Base-by-base conservation (phyloP, 2,329 filamentous ascomycete species). In the Fusarium sp. region DNA sequence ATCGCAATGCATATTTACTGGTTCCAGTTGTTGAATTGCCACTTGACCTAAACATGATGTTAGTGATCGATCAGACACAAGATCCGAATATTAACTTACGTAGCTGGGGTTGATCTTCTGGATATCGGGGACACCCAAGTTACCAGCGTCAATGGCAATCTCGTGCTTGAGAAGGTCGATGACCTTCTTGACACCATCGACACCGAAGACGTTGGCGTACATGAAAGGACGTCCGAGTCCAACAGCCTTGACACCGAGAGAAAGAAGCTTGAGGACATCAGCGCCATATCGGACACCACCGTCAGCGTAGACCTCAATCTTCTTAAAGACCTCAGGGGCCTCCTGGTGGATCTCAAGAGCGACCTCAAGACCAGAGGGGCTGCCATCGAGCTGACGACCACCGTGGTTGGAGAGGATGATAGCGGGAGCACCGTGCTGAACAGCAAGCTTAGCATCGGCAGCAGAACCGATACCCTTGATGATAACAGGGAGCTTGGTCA, bases 161-260 rank as follows among this genome's bases (percentile, higher is more conserved):
- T 89, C 87, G 63, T 84, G 81, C 82, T 86, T 87, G 73, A 89
- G 79, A 17, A 89, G 81, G 14, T 79, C 48, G 51, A 84, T 80
- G 36, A 79, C 84, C 79, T 82, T 84, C 75, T 83, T 79, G 6
- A 89, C 85, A 49, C 88, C 87, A 13, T 84, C 83, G 52, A 81
- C 78, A 11, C 87, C 88, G 69, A 84, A 89, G 51, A 87, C 78
- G 79, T 89, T 89, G 70, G 85, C 81, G 75, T 83, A 89, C 86
- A 89, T 88, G 70, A 86, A 84, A 15, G 86, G 84, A 2, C 88
- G 79, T 22, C 87, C 87, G 2, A 90, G 69, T 20, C 87, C 82
- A 11, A 85, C 84, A 18, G 83, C 83, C 72, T 81, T 82, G 61
- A 84, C 84, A 15, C 84, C 84, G 20, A 85, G 81, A 6, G 83